Evolutionary conservation across 2,329 filamentous ascomycete species (phyloP).

Genomic region (Cladosporium halotolerans): DNA sequence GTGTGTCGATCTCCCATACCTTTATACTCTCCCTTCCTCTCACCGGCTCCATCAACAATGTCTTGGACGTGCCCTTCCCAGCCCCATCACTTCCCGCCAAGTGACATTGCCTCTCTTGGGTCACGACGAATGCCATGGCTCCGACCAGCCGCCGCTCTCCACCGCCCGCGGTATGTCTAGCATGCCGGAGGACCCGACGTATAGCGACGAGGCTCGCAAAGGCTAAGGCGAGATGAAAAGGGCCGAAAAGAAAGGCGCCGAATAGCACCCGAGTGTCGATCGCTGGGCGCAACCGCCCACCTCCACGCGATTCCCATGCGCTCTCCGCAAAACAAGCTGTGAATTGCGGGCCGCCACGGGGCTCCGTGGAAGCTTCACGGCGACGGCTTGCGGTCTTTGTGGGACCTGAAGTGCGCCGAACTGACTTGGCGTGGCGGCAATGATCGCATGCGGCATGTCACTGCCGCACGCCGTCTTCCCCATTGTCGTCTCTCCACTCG

Average conservation of each 20-base stretch:
- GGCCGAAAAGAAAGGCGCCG: constrained; percentile 3
- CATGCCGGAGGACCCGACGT: too few species aligned
- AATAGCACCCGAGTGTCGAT: constrained; percentile 7
- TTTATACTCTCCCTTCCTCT: too few species aligned
- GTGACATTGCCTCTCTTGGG: neutral
- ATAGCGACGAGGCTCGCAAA: neutral
- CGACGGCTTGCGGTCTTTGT: neutral
- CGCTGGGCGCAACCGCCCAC: neutral
- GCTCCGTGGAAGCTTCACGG: neutral
- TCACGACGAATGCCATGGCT: constrained; percentile 4
- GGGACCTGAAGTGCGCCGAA: neutral
- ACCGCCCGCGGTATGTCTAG: neutral
- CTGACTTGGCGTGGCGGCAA: neutral
- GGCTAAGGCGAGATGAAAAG: neutral
- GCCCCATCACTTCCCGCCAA: neutral
- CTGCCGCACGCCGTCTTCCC: neutral
- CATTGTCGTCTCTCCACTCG: neutral
- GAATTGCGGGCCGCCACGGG: constrained; percentile 4
- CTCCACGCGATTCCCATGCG: constrained; percentile 1
- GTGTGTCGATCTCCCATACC: too few species aligned
- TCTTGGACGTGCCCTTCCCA: too few species aligned
- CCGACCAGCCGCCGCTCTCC: neutral
- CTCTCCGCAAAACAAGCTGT: neutral
- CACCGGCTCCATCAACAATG: too few species aligned
- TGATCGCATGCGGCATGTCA: neutral